Percentiles rank a stretch among this genome's conserved stretches.
These are phyloP conservation scores for Globisporangium polare DNA, from an alignment of 352 stramenopile species.

Conservation along the genomic window DNA sequence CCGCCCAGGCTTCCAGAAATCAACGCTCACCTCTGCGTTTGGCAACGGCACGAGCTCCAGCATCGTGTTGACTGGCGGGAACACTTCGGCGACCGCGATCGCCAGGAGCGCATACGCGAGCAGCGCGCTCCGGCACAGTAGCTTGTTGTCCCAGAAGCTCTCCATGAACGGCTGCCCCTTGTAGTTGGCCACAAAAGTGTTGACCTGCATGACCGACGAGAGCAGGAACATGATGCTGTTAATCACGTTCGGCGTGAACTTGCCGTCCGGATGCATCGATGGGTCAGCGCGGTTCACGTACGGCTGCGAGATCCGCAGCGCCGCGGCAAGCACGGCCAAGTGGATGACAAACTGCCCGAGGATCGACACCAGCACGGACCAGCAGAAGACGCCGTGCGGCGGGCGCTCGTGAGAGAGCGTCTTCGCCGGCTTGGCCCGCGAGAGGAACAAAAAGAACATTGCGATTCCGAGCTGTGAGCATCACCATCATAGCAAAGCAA, in stretches of 20 bases:
- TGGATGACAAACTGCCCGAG: conserved; percentile 91
- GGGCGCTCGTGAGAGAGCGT: conserved; percentile 79
- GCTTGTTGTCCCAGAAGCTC: conserved; percentile 39
- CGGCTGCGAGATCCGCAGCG: conserved; percentile 45
- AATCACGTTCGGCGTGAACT: conserved; percentile 93
- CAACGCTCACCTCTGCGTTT: conserved; percentile 24
- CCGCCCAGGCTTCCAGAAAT: not conserved
- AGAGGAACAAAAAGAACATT: conserved; percentile 57
- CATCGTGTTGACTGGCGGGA: conserved; percentile 26
- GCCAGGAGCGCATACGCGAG: conserved; percentile 26
- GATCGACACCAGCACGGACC: conserved; percentile 86
- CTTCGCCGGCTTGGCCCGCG: conserved; percentile 81
- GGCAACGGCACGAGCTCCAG: conserved; percentile 40
- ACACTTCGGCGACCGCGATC: conserved; percentile 27
- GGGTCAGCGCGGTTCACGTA: conserved; percentile 62
- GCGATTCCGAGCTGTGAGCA: conserved; percentile 32
- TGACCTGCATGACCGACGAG: conserved; percentile 63
- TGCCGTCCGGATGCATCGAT: conserved; percentile 54
- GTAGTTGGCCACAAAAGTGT: conserved; percentile 54
- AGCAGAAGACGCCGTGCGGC: conserved; percentile 87
- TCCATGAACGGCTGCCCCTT: conserved; percentile 53
- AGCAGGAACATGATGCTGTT: conserved; percentile 95
- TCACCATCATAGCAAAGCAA: not conserved
- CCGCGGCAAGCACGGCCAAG: conserved; percentile 66
- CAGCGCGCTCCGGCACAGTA: conserved; percentile 29